Evolutionary conservation across 2,329 filamentous ascomycete genomes (phyloP), one percentile per base, ranked within the genome.

Genomic region (Ceratocystis colombiana): DNA sequence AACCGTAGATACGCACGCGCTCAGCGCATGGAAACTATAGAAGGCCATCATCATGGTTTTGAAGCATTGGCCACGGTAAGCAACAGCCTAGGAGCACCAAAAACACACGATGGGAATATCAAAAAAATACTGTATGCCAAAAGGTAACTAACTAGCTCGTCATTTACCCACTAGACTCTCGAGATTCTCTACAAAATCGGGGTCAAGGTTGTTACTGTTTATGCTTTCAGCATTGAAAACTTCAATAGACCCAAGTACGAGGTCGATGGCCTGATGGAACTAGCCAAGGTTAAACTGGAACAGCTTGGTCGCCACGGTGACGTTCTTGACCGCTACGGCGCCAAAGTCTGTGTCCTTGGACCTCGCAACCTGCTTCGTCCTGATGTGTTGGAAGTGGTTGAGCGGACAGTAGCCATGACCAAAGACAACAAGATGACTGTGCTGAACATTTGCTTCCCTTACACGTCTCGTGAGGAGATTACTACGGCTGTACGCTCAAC

Each of bases 201-300:
- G 65, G 93, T 99, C 69, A 93, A 94, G 75, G 90, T 96, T 7
- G 93, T 99, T 48, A 97, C 94, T 3, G 91, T 99, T 69, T 99
- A 97, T 75, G 94, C 94, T 17, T 99, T 99, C 77, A 96, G 90
- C 73, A 96, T 99, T 73, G 94, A 99, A 77, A 99, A 99, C 78
- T 99, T 96, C 79, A 96, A 97, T 75, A 86, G 94, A 5, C 93
- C 91, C 25, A 92, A 94, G 76, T 94, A 95, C 76, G 94, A 99
- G 75, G 94, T 99, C 7, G 91, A 96, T 73, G 92, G 90, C 37
- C 79, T 99, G 69, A 99, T 99, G 94, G 88, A 96, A 73, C 90
- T 99, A 81, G 93, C 93, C 68, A 96, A 96, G 79, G 85, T 94
- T 72, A 97, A 97, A 78, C 81, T 99, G 30, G 85, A 88, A 68